Evolutionary conservation across 352 stramenopile species (phyloP).

Genomic region (Phytophthora brassicae): DNA sequence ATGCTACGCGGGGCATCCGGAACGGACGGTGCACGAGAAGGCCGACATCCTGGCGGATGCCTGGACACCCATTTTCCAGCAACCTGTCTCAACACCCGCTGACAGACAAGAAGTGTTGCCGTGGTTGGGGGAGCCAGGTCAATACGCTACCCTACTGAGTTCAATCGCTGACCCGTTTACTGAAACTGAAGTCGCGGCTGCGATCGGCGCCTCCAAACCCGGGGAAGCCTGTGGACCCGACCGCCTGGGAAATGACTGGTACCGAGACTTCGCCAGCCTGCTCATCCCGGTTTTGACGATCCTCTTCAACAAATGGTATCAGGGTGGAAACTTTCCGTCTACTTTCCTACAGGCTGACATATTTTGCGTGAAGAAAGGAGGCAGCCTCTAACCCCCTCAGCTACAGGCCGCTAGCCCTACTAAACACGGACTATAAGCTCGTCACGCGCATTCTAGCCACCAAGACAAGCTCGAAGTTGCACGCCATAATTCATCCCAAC

Average conservation of each 20-base stretch:
- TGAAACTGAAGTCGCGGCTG: no score
- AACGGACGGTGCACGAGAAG: no score
- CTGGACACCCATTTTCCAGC: no score
- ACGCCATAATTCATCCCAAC: background rate
- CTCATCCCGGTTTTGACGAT: background rate
- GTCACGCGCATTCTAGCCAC: background rate
- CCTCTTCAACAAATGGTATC: constrained; percentile 2
- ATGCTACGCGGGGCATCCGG: no score
- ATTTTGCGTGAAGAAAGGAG: constrained; percentile 7
- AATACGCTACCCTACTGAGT: no score
- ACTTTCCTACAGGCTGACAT: constrained; percentile 6
- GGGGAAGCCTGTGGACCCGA: background rate
- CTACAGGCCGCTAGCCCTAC: constrained; percentile 4
- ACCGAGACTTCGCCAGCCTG: background rate
- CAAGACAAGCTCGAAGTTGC: background rate
- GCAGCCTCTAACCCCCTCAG: background rate
- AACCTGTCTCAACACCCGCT: no score
- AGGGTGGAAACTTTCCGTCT: background rate
- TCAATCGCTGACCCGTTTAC: no score
- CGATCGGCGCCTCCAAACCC: no score
- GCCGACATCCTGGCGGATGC: no score
- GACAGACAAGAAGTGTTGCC: no score
- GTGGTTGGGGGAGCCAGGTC: no score
- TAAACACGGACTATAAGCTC: constrained; percentile 16
- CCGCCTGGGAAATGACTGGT: constrained; percentile 5